Base-by-base conservation (phyloP, 352 stramenopile species). In the Pythium dissimile region DNA sequence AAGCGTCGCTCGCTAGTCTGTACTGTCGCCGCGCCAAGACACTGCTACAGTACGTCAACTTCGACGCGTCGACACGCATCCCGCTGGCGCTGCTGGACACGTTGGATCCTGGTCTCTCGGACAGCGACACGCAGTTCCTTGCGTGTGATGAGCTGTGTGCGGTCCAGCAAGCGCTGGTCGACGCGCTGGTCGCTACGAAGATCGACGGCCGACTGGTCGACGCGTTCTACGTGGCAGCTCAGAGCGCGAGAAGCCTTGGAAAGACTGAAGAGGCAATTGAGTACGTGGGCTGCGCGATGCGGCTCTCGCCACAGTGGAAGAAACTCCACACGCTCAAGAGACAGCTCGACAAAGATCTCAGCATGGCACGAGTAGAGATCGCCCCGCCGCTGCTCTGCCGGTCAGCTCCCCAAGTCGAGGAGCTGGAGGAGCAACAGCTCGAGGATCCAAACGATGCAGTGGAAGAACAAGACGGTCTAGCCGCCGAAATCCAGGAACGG, bases 101-200 rank as follows among this genome's bases (percentile, higher is more conserved):
- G 6, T 12, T 62, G 20, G 56, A 56, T 18, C 38, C 56, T 39
- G 3, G 24, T 9, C 27, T 62, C 13, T 6, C 39, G 12, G 32
- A 21, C 10, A 41, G 39, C 32, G 31, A 59, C 5, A 53, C 15
- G 13, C 5, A 18, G 9, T 27, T 41, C 15, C 31, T 53, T 9
- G 15, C 20, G 12, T 26, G 16, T 8, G 20, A 60, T 13, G 27
- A 49, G 12, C 42, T 78, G 23, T 57, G 62, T 13, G 75, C 61
- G 8, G 67, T 80, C n/a, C 53, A 68, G 32, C 71, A 83, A 45
- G 77, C 75, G 8, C 69, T 77, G 1, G 57, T 76, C 31, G 77
- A 88, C 27, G 53, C 73, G 4, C 18, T 56, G 3, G 42, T 54
- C 5, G 59, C 70, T 13, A 64, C 73, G 35, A 5, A 49, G n/a